Evolutionary conservation across 768 basidiomycete species (phyloP), one percentile per base, ranked within the genome.

Genomic region (Termitomyces sp.): DNA sequence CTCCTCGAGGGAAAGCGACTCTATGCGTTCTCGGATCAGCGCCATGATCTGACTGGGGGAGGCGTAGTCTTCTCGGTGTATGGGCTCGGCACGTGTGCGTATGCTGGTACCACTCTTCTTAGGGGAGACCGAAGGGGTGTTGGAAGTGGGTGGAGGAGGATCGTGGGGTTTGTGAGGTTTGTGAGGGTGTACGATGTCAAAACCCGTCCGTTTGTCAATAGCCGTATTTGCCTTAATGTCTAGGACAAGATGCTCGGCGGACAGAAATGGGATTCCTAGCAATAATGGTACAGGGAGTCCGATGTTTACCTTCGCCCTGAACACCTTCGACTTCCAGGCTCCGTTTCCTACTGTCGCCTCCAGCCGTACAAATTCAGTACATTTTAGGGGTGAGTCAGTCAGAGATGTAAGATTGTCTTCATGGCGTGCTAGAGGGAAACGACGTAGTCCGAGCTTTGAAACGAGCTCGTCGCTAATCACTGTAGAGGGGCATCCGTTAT

Each of bases 201-300:
- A n/a, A 46, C 57, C 52, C 18, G 12, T 38, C 0, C 36, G 22
- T 44, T 67, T 65, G 22, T 68, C 63, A 13, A 63, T 51, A 39
- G 58, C 66, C 7, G 71, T 69, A 4, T 66, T 61, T 3, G 38
- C 44, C 0, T 51, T 24, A n/a, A 62, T 38, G 32, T 72, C 63
- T 12, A 70, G 45, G 8, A 70, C 57, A 44, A 72, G 58, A 24
- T 65, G 57, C 45, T 69, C 61, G 4, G 48, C 4, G 20, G 42
- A n/a, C 24, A 70, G 59, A 52, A 66, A 70, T 60, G 68, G 63
- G 3, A 70, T 66, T 66, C 72, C 70, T 3, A 73, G 61, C 3
- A 73, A 42, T 13, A 73, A 15, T 0, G 68, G 69, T 61, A 69
- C 58, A 62, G 67, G 63, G 11, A 71, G 53, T 3, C 53, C 53